These are phyloP conservation scores for Inosperma sp. DNA, from an alignment of 768 basidiomycete genomes.

Conservation along the genomic window DNA sequence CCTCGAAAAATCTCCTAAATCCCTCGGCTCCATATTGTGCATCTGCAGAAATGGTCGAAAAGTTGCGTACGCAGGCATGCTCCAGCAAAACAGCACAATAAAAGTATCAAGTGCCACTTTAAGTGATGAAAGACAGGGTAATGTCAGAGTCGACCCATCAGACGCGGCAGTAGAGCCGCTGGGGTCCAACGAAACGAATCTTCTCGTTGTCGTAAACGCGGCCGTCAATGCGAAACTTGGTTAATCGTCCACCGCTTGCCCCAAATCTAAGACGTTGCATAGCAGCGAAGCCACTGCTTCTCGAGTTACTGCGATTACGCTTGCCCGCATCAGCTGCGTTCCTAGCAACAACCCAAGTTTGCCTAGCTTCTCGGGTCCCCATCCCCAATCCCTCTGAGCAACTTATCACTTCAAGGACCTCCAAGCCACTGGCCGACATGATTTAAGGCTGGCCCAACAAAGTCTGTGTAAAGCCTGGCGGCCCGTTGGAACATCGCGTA, in stretches of 20 bases:
- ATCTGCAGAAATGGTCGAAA: slow-evolving; percentile 67
- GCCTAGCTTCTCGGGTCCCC: slow-evolving; percentile 4
- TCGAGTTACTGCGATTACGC: slow-evolving; percentile 8
- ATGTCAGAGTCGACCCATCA: slow-evolving; percentile 9
- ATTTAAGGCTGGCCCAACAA: slow-evolving; percentile 51
- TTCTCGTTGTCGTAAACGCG: slow-evolving; percentile 10
- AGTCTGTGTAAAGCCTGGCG: slow-evolving; percentile 48
- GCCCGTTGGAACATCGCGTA: slow-evolving; percentile 37
- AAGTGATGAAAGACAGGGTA: slow-evolving; percentile 26
- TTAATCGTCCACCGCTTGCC: too few species aligned
- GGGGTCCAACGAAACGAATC: not conserved
- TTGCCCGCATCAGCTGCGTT: not conserved
- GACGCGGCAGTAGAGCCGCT: slow-evolving; percentile 9
- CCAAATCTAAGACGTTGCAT: too few species aligned
- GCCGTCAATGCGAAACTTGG: too few species aligned
- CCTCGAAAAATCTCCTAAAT: slow-evolving; percentile 60
- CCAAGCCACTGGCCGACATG: slow-evolving; percentile 50
- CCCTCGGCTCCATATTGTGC: slow-evolving; percentile 65
- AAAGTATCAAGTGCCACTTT: slow-evolving; percentile 73
- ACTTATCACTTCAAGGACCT: slow-evolving; percentile 60
- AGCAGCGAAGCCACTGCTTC: too few species aligned
- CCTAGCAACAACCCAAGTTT: slow-evolving; percentile 3
- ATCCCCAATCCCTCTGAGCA: slow-evolving; percentile 10
- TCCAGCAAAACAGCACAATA: slow-evolving; percentile 59
- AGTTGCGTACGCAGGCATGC: slow-evolving; percentile 54